Evolutionary conservation across 345 rosid species (phyloP), one percentile per base, ranked within the genome.

Genomic region (Acer yangbiense): DNA sequence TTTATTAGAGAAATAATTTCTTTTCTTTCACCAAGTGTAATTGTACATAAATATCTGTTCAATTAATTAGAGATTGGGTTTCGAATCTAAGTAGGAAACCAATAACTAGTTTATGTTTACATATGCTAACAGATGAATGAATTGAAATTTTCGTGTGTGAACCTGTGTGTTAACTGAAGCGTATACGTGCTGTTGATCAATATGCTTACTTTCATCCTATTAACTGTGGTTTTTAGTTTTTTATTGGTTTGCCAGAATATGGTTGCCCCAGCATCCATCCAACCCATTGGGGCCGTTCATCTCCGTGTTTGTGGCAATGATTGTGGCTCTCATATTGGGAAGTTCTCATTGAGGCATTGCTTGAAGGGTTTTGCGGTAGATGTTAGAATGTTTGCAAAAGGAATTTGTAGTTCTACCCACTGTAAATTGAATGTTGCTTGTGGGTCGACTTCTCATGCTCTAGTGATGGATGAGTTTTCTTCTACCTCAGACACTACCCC

Each of bases 331-430:
- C 23, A 14, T 12, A 62, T 54, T 11, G 29, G 69, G 52, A 83
- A 63, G 25, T 29, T 21, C 27, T 75, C 77, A 13, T 65, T 54
- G 35, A 72, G 61, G 58, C 58, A 27, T 60, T 57, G 48, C 74
- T 78, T 77, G 55, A 83, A 79, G 32, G 43, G 69, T 71, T 76
- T 76, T 23, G 41, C 64, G 21, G 17, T 72, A 25, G 65, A 76
- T 8, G 29, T 48, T 68, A 76, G 69, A 63, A 65, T 71, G 73
- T 66, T 65, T 0, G 12, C 32, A 3, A 55, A 60, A 75, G 71
- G 75, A 66, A 71, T 43, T 39, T 46, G 62, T 66, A 39, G 55
- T 54, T 72, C 75, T 21, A 68, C 60, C 55, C 74, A 29, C 7
- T 4, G 54, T 44, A 76, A 70, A 75, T 54, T 70, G 73, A 64